Base-by-base conservation (phyloP, 352 stramenopile genomes). In the Heterotrichella gracilis region DNA sequence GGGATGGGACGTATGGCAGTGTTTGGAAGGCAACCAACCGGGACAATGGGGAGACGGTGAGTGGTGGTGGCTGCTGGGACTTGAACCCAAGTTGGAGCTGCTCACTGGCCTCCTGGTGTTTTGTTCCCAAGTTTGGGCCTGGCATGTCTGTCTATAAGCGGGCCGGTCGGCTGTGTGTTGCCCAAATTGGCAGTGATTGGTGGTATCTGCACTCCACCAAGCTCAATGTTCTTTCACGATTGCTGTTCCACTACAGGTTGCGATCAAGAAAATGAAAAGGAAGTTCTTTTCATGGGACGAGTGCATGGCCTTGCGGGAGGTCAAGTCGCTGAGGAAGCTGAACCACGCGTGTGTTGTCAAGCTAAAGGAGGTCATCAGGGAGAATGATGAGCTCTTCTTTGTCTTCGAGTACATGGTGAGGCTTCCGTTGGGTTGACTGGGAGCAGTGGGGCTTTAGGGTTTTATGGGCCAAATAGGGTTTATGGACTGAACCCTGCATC, bases 361-460 rank as follows among this genome's bases (percentile, higher is more conserved):
- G 76, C 81, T 97, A 22, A 94, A 95, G 72, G 90, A 97, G 72
- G 89, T 99, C 64, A 94, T 97, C 64, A 81, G 87, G 19, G 90
- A 98, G 76, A 93, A 94, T 71, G 83, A 94, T 76, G 82, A 89
- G 77, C 79, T 98, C 2, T 96, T 86, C 74, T 97, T 98, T 75
- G 88, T 97, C 0, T 97, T 98, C 74, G 91, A 98, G 79, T 95
- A 90, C 79, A 97, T 98, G 90, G 53, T 25, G 1, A n/a, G n/a
- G n/a, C n/a, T n/a, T n/a, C n/a, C n/a, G n/a, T n/a, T n/a, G n/a
- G n/a, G n/a, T n/a, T n/a, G n/a, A n/a, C n/a, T n/a, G n/a, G n/a
- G n/a, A n/a, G n/a, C n/a, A n/a, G n/a, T n/a, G n/a, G n/a, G n/a
- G n/a, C n/a, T n/a, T n/a, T n/a, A n/a, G n/a, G n/a, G n/a, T n/a